phyloP scores from a whole-genome alignment of 106 monocot genomes.

The Dioscorea dumetorum region DNA sequence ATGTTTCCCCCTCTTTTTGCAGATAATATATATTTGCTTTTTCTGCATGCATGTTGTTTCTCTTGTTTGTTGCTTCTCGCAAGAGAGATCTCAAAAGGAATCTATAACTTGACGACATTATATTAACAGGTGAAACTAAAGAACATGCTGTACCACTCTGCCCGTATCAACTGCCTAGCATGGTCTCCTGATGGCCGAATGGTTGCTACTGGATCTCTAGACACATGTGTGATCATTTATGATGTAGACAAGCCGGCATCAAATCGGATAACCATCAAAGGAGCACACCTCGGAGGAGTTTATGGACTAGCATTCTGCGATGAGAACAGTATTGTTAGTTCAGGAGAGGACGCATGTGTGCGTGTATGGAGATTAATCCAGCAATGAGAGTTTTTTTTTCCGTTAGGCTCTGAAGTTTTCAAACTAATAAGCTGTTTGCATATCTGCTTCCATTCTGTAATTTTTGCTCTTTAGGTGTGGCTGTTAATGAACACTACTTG shows the following conservation, averaged over 20 bases:
- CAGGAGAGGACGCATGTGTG: conserved; percentile 88
- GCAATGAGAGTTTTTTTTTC: conserved; percentile 10
- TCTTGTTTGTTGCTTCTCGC: no score
- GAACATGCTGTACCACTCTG: conserved; percentile 96
- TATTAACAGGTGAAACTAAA: conserved; percentile 73
- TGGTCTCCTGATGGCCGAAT: conserved; percentile 81
- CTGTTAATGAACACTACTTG: no score
- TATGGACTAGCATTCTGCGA: conserved; percentile 74
- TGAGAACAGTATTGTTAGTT: conserved; percentile 57
- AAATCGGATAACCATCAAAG: conserved; percentile 68
- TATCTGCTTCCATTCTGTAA: no score
- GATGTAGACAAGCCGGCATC: conserved; percentile 75
- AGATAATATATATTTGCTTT: no score
- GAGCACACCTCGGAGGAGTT: conserved; percentile 94
- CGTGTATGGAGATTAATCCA: conserved; percentile 72
- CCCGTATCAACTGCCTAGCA: conserved; percentile 89
- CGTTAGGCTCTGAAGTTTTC: no score
- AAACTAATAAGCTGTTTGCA: no score
- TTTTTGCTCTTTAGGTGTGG: no score
- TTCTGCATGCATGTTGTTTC: no score
- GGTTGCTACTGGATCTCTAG: conserved; percentile 92
- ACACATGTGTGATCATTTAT: conserved; percentile 81
- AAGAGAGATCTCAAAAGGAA: no score
- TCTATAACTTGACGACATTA: neutral
- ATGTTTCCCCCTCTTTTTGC: no score